Evolutionary conservation across 371 early-diverging fungal genomes (phyloP).

Genomic region (Mucor indicus): DNA sequence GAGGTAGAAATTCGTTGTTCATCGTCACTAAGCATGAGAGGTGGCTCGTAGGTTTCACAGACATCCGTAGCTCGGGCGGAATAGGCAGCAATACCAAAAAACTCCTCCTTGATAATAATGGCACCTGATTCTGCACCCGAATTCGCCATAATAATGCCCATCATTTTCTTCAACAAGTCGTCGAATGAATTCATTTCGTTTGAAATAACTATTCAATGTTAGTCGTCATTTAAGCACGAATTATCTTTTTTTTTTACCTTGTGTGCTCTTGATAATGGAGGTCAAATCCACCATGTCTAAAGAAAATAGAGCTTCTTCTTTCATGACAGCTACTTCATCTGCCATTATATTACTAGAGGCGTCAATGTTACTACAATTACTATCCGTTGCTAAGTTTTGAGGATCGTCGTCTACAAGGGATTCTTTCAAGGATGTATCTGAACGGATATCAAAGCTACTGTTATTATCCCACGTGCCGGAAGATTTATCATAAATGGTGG

Average conservation of each 20-base stretch:
- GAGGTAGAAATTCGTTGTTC: slow-evolving; percentile 28
- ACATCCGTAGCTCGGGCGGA: slow-evolving; percentile 21
- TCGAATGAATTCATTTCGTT: slow-evolving; percentile 51
- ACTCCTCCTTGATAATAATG: slow-evolving; percentile 44
- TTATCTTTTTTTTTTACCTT: too few relatives aligned
- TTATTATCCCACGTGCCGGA: slow-evolving; percentile 15
- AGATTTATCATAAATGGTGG: slow-evolving; percentile 3
- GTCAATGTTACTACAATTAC: too few relatives aligned
- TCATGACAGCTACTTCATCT: background rate
- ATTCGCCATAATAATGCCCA: slow-evolving; percentile 43
- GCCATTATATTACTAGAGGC: too few relatives aligned
- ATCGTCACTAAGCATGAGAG: slow-evolving; percentile 36
- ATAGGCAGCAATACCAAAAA: slow-evolving; percentile 42
- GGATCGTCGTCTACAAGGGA: slow-evolving; percentile 19
- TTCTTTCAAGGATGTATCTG: slow-evolving; percentile 26
- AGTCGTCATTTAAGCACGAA: too few relatives aligned
- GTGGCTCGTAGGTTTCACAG: slow-evolving; percentile 39
- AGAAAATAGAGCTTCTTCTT: slow-evolving; percentile 20
- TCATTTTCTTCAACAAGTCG: slow-evolving; percentile 42
- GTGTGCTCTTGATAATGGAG: slow-evolving; percentile 46
- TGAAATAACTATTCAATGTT: slow-evolving; percentile 34
- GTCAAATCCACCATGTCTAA: slow-evolving; percentile 46
- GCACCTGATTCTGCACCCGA: slow-evolving; percentile 43
- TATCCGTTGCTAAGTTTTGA: background rate
- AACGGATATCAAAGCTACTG: slow-evolving; percentile 16